Conservation (phyloP, 2,329 filamentous ascomycete species). For the Neopestalotiopsis clavispora region DNA sequence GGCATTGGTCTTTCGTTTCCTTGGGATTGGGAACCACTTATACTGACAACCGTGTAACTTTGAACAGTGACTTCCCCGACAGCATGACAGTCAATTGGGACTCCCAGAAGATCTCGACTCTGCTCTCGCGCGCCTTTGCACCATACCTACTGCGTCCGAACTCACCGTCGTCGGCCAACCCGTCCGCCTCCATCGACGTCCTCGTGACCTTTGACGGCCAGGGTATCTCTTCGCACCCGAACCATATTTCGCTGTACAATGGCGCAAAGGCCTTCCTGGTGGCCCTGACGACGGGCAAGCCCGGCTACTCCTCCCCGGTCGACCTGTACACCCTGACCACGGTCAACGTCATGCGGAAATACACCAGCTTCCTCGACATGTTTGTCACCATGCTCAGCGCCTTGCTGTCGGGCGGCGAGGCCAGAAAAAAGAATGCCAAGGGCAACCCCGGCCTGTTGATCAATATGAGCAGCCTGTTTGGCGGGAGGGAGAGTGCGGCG, state of each 20-base stretch:
- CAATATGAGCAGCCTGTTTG: slow-evolving; percentile 71
- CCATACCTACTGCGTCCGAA: slow-evolving; percentile 55
- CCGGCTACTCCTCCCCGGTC: slow-evolving; percentile 74
- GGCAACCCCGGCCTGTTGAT: slow-evolving; percentile 66
- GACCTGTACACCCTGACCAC: slow-evolving; percentile 84
- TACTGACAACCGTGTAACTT: slow-evolving; percentile 8
- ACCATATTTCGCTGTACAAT: slow-evolving; percentile 88
- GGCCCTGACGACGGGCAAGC: slow-evolving; percentile 65
- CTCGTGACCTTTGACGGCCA: slow-evolving; percentile 87
- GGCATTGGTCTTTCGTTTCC: neutral
- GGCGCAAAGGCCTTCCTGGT: slow-evolving; percentile 78
- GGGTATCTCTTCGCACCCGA: slow-evolving; percentile 88
- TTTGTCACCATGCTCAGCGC: slow-evolving; percentile 70
- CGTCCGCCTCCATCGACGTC: slow-evolving; percentile 70
- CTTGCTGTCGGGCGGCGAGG: slow-evolving; percentile 43
- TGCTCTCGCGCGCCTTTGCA: slow-evolving; percentile 76
- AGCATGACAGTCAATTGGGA: slow-evolving; percentile 86
- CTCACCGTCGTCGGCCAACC: slow-evolving; percentile 35
- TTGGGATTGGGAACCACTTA: neutral
- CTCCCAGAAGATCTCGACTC: slow-evolving; percentile 67
- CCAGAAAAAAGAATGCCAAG: slow-evolving; percentile 31
- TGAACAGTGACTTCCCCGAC: slow-evolving; percentile 74
- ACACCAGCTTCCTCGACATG: slow-evolving; percentile 76
- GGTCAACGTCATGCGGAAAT: slow-evolving; percentile 79
- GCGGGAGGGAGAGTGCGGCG: slow-evolving; percentile 56